Evolutionary conservation across 192 early-diverging fungal species (phyloP).

Genomic region (Coemansia javaensis): DNA sequence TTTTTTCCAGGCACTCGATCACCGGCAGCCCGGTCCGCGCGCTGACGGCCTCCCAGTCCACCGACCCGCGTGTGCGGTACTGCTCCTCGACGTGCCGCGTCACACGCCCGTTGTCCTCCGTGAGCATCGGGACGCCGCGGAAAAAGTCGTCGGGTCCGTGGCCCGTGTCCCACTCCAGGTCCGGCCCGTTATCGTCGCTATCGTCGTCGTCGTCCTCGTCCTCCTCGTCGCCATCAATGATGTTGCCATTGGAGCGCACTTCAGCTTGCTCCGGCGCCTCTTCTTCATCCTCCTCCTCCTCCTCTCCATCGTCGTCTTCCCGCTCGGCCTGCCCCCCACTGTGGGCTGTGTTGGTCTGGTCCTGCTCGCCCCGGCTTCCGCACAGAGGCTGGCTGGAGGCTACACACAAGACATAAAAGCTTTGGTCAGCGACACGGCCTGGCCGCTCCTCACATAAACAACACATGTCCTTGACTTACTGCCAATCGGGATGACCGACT

Average conservation of each 20-base stretch:
- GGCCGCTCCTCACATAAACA: too few species aligned
- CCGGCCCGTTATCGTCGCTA: neutral
- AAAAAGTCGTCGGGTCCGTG: conserved; percentile 3
- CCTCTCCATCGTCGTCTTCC: neutral
- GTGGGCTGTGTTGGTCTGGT: too few species aligned
- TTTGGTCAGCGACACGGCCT: too few species aligned
- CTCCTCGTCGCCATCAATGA: conserved; percentile 2
- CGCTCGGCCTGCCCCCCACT: too few species aligned
- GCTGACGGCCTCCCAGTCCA: conserved; percentile 23
- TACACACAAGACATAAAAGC: too few species aligned
- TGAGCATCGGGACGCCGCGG: neutral
- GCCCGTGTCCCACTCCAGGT: conserved; percentile 19
- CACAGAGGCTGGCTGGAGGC: too few species aligned
- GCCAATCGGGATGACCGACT: neutral
- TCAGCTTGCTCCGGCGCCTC: neutral
- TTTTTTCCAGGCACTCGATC: conserved; percentile 17
- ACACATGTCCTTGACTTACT: too few species aligned
- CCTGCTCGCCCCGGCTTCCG: too few species aligned
- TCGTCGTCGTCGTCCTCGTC: neutral
- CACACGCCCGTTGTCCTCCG: conserved; percentile 4
- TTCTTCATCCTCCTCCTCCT: too few species aligned
- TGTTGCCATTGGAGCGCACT: neutral
- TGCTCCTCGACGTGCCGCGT: conserved; percentile 5
- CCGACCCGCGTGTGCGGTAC: neutral
- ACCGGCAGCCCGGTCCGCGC: conserved; percentile 5